A percentile compares a stretch with the other conserved stretches of the same genome.
Conservation (phyloP, 2,329 filamentous ascomycete species). For the Verticillium dahliae region DNA sequence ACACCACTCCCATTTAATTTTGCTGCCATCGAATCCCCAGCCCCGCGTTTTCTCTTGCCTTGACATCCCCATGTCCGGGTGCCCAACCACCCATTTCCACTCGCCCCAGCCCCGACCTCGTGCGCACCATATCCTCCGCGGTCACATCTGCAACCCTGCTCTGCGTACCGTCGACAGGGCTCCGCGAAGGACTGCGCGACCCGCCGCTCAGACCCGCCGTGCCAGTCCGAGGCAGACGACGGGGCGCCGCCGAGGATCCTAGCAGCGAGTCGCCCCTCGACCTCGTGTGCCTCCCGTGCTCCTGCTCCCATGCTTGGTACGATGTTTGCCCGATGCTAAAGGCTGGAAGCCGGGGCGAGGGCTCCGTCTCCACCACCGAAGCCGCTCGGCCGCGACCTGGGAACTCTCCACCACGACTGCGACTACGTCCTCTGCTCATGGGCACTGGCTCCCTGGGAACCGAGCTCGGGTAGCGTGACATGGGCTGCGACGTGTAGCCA, state of each 20-base stretch:
- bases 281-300: slow-evolving; percentile 1
- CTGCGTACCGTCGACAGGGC: neutral
- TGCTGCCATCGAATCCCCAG: neutral
- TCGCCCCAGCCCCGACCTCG: neutral
- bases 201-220: neutral
- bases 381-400: slow-evolving; percentile 19
- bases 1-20: neutral
- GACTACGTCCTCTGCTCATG: slow-evolving; percentile 10
- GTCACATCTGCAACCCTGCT: neutral
- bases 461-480: slow-evolving; percentile 37
- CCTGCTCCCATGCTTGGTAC: slow-evolving; percentile 19
- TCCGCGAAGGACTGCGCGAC: neutral
- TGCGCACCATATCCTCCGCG: neutral
- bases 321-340: slow-evolving; percentile 22
- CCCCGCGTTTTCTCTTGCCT: neutral
- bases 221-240: neutral
- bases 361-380: slow-evolving; percentile 37
- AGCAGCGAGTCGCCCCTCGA: slow-evolving; percentile 2
- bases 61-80: neutral
- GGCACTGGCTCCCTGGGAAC: slow-evolving; percentile 4
- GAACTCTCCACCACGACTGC: slow-evolving; percentile 14
- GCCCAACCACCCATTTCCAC: neutral
- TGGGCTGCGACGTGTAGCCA: slow-evolving; percentile 43
- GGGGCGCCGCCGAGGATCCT: neutral
- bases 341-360: slow-evolving; percentile 27